phyloP scores from a whole-genome alignment of 2,329 filamentous ascomycete species.

The Cladosporium sp. region DNA sequence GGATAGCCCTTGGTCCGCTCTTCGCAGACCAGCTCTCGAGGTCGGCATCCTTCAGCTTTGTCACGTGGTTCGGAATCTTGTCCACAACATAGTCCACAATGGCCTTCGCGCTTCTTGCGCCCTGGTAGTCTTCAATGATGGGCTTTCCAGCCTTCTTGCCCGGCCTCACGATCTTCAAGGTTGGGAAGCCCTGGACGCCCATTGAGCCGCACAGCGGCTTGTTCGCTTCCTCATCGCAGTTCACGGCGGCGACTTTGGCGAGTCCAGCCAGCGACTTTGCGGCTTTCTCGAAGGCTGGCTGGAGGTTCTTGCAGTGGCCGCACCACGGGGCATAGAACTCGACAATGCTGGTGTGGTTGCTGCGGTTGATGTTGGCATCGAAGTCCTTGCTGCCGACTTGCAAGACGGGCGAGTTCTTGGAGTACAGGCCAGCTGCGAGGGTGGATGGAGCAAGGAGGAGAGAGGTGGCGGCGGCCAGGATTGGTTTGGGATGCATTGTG shows the following conservation, averaged over 20 bases:
- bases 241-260: conserved; percentile 89
- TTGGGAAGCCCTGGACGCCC: conserved; percentile 92
- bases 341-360: conserved; percentile 69
- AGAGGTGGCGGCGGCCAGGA: conserved; percentile 58
- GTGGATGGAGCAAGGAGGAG: conserved; percentile 66
- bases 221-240: conserved; percentile 93
- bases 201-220: conserved; percentile 82
- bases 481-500: conserved; percentile 21
- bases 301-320: conserved; percentile 93
- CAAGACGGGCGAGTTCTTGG: conserved; percentile 82
- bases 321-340: conserved; percentile 96
- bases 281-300: conserved; percentile 92
- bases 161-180: conserved; percentile 87
- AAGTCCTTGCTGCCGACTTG: conserved; percentile 79
- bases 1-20: conserved; percentile 75
- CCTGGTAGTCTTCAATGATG: conserved; percentile 86
- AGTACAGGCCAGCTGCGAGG: conserved; percentile 73
- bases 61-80: conserved; percentile 90
- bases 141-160: conserved; percentile 79
- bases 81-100: conserved; percentile 84
- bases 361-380: conserved; percentile 78
- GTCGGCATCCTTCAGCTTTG: conserved; percentile 75
- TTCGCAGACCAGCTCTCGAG: conserved; percentile 71
- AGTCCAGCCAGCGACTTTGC: conserved; percentile 86
- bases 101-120: conserved; percentile 75